These are phyloP conservation scores for Moesziomyces sp. DNA, from an alignment of 1,284 basidiomycete species.

Conservation along the genomic window DNA sequence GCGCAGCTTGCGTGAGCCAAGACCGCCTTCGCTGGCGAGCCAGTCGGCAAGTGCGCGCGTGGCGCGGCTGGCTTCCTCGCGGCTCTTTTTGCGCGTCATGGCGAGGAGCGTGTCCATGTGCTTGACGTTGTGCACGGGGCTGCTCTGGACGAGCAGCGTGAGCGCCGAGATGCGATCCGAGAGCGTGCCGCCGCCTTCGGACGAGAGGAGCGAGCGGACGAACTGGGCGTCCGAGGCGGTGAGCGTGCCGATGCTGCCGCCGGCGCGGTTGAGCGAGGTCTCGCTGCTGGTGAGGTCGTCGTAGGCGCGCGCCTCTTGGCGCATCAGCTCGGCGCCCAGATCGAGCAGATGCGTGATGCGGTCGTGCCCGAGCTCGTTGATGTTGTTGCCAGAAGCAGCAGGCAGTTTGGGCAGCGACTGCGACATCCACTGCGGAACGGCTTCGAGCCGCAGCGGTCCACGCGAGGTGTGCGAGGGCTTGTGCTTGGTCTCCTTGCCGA, in stretches of 20 bases:
- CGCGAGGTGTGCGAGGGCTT: conserved; percentile 13
- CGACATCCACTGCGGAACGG: conserved; percentile 51
- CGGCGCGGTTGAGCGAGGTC: conserved; percentile 45
- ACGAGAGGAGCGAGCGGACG: conserved; percentile 60
- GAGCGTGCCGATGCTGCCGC: conserved; percentile 55
- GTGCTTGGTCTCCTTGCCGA: conserved; percentile 26
- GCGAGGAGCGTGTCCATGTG: conserved; percentile 73
- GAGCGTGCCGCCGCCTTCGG: conserved; percentile 73
- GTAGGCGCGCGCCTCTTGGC: conserved; percentile 58
- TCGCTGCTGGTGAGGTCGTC: conserved; percentile 56
- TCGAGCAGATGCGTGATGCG: conserved; percentile 53
- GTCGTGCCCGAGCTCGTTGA: conserved; percentile 25
- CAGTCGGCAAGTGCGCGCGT: conserved; percentile 92
- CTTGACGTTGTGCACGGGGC: conserved; percentile 83
- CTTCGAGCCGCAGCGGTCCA: conserved; percentile 46
- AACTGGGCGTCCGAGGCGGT: conserved; percentile 64
- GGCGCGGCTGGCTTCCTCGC: conserved; percentile 90
- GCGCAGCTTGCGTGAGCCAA: conserved; percentile 77
- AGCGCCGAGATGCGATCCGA: conserved; percentile 93
- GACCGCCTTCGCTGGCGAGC: conserved; percentile 80
- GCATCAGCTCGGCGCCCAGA: conserved; percentile 48
- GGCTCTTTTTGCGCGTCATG: conserved; percentile 88
- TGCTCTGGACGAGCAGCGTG: conserved; percentile 88
- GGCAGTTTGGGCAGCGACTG: conserved; percentile 34
- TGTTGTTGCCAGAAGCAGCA: conserved; percentile 8